phyloP scores from a whole-genome alignment of 2,329 filamentous ascomycete genomes.

The Trichoderma atroviride region DNA sequence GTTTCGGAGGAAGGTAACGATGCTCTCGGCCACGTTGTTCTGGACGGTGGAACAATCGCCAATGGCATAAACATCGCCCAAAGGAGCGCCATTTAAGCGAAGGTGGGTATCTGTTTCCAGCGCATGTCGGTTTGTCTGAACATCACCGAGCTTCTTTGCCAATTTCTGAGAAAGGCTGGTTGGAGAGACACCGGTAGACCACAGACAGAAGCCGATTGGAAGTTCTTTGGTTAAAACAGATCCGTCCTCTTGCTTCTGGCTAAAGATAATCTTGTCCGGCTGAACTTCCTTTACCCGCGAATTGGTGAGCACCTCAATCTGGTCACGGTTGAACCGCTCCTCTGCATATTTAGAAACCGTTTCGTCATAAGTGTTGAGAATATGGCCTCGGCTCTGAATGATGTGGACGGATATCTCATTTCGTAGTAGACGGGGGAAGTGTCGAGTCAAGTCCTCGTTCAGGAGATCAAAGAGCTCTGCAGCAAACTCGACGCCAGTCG shows the following conservation, averaged over 20 bases:
- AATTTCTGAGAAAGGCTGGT: conserved; percentile 77
- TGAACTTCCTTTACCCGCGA: conserved; percentile 88
- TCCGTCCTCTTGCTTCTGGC: conserved; percentile 75
- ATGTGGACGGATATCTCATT: conserved; percentile 98
- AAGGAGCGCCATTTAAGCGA: conserved; percentile 80
- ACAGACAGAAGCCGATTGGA: conserved; percentile 93
- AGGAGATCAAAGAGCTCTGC: conserved; percentile 94
- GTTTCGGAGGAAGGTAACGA: conserved; percentile 85
- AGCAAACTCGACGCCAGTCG: conserved; percentile 96
- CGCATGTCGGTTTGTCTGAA: conserved; percentile 86
- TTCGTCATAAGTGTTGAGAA: conserved; percentile 98
- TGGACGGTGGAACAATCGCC: conserved; percentile 96
- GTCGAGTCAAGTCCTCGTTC: conserved; percentile 84
- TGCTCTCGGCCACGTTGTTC: conserved; percentile 92
- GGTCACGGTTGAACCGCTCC: conserved; percentile 84
- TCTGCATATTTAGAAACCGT: conserved; percentile 91
- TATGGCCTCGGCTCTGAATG: conserved; percentile 92
- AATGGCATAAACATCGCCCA: conserved; percentile 95
- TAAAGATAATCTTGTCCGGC: conserved; percentile 83
- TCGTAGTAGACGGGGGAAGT: conserved; percentile 86
- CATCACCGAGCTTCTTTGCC: conserved; percentile 71
- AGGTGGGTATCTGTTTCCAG: conserved; percentile 94
- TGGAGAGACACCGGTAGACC: conserved; percentile 94
- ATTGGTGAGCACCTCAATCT: conserved; percentile 90
- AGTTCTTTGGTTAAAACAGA: conserved; percentile 84